phyloP scores from a whole-genome alignment of 1,284 basidiomycete genomes.

The Irpex rosettiformis region DNA sequence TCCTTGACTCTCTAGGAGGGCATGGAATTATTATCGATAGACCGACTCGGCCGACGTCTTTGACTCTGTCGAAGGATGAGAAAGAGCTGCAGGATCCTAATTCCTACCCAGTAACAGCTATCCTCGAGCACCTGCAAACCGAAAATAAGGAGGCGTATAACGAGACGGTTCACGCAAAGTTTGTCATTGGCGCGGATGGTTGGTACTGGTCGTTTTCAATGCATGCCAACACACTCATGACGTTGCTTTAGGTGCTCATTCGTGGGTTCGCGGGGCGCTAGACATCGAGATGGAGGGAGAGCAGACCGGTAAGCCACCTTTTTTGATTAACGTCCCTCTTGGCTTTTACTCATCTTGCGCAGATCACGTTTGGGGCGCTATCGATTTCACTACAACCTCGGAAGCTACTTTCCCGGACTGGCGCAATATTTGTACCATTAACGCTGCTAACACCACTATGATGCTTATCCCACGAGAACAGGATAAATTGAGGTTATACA shows the following conservation, averaged over 20 bases:
- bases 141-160: slow-evolving; percentile 25
- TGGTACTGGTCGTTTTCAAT: slow-evolving; percentile 17
- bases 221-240: slow-evolving; percentile 20
- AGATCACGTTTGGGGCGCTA: slow-evolving; percentile 77
- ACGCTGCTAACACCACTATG: slow-evolving; percentile 46
- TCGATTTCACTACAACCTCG: slow-evolving; percentile 53
- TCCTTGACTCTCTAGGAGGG: slow-evolving; percentile 52
- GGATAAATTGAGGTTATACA: slow-evolving; percentile 70
- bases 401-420: slow-evolving; percentile 80
- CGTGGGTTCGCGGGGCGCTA: slow-evolving; percentile 70
- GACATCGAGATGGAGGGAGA: slow-evolving; percentile 74
- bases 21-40: slow-evolving; percentile 51
- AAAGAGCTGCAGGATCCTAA: slow-evolving; percentile 36
- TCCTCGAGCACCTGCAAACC: slow-evolving; percentile 33
- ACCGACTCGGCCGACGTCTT: slow-evolving; percentile 45
- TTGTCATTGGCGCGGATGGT: slow-evolving; percentile 51
- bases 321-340: slow-evolving; percentile 6
- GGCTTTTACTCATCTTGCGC: background rate
- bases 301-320: slow-evolving; percentile 46
- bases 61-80: slow-evolving; percentile 43
- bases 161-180: slow-evolving; percentile 50
- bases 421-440: slow-evolving; percentile 61
- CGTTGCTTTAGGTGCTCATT: slow-evolving; percentile 51
- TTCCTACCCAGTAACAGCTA: slow-evolving; percentile 53
- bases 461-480: slow-evolving; percentile 77